Conservation (phyloP, 169 alveolate genomes). For the Babesia sp. region DNA sequence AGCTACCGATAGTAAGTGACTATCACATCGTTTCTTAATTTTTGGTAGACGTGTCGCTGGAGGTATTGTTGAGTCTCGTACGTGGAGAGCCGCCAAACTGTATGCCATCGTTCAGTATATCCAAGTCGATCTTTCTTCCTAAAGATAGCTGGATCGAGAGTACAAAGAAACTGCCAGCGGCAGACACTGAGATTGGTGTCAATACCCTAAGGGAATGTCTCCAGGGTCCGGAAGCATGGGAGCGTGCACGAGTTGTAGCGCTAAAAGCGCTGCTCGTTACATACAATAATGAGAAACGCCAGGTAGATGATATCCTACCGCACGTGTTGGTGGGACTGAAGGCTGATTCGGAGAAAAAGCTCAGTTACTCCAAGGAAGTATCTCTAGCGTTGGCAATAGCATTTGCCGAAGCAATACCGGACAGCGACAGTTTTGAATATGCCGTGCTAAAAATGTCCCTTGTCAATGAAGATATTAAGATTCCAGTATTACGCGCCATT, state of each 20-base stretch:
- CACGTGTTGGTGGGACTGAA: conserved; percentile 23
- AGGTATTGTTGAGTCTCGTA: conserved; percentile 21
- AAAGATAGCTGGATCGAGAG: conserved; percentile 16
- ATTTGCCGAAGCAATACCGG: conserved; percentile 14
- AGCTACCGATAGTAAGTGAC: conserved; percentile 5
- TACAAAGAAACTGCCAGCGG: not conserved
- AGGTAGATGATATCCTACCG: conserved; percentile 15
- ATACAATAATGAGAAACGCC: not conserved
- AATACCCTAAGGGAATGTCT: conserved; percentile 21
- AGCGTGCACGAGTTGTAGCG: conserved; percentile 18
- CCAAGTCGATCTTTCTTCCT: conserved; percentile 10
- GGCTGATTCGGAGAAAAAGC: conserved; percentile 12
- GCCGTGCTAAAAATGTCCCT: conserved; percentile 16
- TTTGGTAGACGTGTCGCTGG: conserved; percentile 10
- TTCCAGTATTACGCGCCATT: not conserved
- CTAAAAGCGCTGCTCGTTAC: conserved; percentile 10
- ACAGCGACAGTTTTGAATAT: conserved; percentile 19
- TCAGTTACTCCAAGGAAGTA: conserved; percentile 1
- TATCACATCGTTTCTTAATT: not conserved
- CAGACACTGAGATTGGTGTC: conserved; percentile 2
- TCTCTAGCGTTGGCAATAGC: conserved; percentile 10
- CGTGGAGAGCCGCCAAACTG: conserved; percentile 24
- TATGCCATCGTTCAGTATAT: conserved; percentile 34
- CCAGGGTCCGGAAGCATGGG: conserved; percentile 35
- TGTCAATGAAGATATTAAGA: conserved; percentile 8